Evolutionary conservation across 176 grass and related monocot species (phyloP).

Genomic region (Cenchrus purpureus): DNA sequence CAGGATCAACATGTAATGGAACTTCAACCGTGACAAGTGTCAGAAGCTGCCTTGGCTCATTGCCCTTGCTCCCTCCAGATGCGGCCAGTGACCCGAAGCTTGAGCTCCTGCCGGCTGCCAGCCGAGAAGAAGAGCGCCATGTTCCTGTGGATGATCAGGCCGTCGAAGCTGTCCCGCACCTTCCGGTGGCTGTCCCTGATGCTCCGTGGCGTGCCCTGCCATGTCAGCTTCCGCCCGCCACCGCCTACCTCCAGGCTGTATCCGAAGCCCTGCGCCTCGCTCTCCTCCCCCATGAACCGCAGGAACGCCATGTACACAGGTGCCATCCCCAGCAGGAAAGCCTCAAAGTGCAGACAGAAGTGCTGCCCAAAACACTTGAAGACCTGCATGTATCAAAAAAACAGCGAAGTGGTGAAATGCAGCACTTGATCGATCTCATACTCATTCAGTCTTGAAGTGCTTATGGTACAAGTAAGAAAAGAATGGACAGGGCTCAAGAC

Average conservation of each 20-base stretch:
- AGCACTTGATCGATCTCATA: background rate
- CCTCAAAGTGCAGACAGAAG: slow-evolving; percentile 69
- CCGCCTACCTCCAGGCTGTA: slow-evolving; percentile 67
- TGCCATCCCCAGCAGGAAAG: slow-evolving; percentile 57
- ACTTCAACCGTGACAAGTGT: background rate
- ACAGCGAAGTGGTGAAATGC: background rate
- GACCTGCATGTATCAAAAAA: slow-evolving; percentile 33
- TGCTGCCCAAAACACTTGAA: slow-evolving; percentile 63
- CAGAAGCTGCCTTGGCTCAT: background rate
- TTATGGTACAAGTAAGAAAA: slow-evolving; percentile 3
- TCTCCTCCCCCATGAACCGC: slow-evolving; percentile 62
- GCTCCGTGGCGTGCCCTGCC: slow-evolving; percentile 58
- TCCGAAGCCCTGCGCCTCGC: slow-evolving; percentile 51
- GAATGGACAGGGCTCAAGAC: background rate
- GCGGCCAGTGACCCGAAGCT: slow-evolving; percentile 61
- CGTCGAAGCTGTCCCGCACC: slow-evolving; percentile 64
- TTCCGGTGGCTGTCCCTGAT: slow-evolving; percentile 60
- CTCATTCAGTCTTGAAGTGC: background rate
- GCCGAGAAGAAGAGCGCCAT: slow-evolving; percentile 65
- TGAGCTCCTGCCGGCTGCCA: slow-evolving; percentile 54
- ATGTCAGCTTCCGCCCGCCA: slow-evolving; percentile 52
- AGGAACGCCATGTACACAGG: slow-evolving; percentile 63
- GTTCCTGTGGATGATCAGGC: slow-evolving; percentile 64
- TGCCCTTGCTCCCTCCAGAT: slow-evolving; percentile 60
- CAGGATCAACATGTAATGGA: background rate